Evolutionary conservation across 345 rosid genomes (phyloP).

Genomic region (Clarkia xantiana): DNA sequence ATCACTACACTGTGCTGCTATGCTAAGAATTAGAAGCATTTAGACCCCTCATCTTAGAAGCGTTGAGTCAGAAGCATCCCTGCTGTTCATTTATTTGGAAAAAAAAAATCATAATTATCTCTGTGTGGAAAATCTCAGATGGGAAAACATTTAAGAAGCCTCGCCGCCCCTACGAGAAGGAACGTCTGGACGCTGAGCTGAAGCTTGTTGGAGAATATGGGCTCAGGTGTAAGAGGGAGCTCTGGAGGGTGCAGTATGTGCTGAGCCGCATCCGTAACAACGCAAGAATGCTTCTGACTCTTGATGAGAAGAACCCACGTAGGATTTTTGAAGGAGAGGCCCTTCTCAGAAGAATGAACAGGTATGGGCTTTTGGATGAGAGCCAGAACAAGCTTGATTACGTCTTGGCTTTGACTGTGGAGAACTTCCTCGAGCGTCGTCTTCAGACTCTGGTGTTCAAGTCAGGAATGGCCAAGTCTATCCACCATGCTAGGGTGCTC

Average conservation of each 20-base stretch:
- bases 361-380: conserved; percentile 31
- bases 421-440: conserved; percentile 39
- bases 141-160: conserved; percentile 52
- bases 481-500: conserved; percentile 36
- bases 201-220: conserved; percentile 43
- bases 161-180: conserved; percentile 46
- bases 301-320: conserved; percentile 44
- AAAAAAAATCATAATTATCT: not conserved
- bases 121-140: conserved; percentile 14
- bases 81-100: no score
- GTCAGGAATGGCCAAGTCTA: conserved; percentile 37
- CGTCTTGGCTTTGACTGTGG: conserved; percentile 29
- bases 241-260: conserved; percentile 44
- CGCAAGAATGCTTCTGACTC: conserved; percentile 39
- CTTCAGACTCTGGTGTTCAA: conserved; percentile 37
- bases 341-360: conserved; percentile 32
- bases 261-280: conserved; percentile 45
- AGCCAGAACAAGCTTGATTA: conserved; percentile 37
- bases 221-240: conserved; percentile 39
- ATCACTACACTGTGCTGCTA: no score
- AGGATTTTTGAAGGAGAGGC: conserved; percentile 44
- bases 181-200: conserved; percentile 44
- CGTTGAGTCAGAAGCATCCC: no score
- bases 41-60: no score
- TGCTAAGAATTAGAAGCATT: no score